phyloP scores from a whole-genome alignment of 805 yeast species.

The Ascoidea rubescens region DNA sequence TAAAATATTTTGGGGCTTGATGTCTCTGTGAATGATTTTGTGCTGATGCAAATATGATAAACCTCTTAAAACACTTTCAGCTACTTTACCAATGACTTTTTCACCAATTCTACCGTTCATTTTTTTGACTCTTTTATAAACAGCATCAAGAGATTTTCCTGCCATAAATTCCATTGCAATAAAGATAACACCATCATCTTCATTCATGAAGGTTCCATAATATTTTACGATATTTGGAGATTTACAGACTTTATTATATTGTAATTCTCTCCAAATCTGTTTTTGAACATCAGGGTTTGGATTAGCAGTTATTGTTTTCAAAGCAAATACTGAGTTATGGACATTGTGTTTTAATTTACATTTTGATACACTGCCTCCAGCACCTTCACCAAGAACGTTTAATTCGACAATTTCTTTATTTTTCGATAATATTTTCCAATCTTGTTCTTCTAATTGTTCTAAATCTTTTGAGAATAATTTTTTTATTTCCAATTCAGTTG shows the following conservation, averaged over 20 bases:
- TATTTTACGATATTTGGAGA: conserved; percentile 82
- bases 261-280: conserved; percentile 83
- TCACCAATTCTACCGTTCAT: conserved; percentile 85
- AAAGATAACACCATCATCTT: conserved; percentile 64
- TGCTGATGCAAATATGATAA: conserved; percentile 78
- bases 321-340: conserved; percentile 62
- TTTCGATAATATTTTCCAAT: conserved; percentile 48
- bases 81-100: conserved; percentile 80
- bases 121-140: conserved; percentile 62
- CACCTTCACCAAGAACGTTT: conserved; percentile 80
- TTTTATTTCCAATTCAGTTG: no score
- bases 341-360: conserved; percentile 38
- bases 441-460: conserved; percentile 51
- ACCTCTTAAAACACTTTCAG: conserved; percentile 76
- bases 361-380: conserved; percentile 81
- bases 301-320: conserved; percentile 40
- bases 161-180: conserved; percentile 98
- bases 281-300: conserved; percentile 72
- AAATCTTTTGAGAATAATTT: conserved; percentile 24
- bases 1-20: conserved; percentile 88
- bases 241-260: conserved; percentile 70
- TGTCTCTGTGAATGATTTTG: conserved; percentile 86
- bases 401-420: conserved; percentile 51
- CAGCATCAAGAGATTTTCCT: conserved; percentile 80
- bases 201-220: conserved; percentile 82